Evolutionary conservation across 2,329 filamentous ascomycete species (phyloP), one percentile per base, ranked within the genome.

Genomic region (Lasiodiplodia sp.): DNA sequence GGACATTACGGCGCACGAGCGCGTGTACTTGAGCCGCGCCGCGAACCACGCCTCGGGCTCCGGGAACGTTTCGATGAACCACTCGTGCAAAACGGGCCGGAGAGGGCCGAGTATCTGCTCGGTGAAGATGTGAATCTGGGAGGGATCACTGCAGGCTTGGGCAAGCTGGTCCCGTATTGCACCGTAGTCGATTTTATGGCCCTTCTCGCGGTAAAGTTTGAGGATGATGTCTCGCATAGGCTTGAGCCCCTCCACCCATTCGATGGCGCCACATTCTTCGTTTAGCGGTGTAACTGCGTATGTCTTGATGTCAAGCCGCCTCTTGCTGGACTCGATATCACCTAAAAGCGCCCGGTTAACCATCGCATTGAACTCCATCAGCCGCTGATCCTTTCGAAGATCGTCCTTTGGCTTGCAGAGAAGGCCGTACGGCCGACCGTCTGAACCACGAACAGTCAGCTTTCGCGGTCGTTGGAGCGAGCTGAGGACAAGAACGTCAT

Each of bases 291-390:
- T 97, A 14, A 99, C 96, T 7, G 93, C 94, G 75, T 99, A 99
- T 0, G 96, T 99, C 76, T 94, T 94, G 80, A 99, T 97, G 78
- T 97, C 97, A 67, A 99, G 86, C 72, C 96, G 92, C 18, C 96
- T 89, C 78, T 93, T 92, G 79, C 92, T 96, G 18, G 94, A 92
- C 77, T 97, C 94, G 2, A 94, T 90, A 75, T 98, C 94, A 70
- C 92, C 90, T 77, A 97, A 97, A 68, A 99, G 82, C 2, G 95
- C 93, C 69, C 96, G 88, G 78, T 99, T 99, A 83, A 99, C 98
- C 88, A 98, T 96, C 56, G 91, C 90, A 78, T 98, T 99, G 84
- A 99, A 99, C 77, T 99, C 96, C 94, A 99, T 99, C 23, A 99
- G 89, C 64, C 96, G 93, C 79, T 98, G 95, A 75, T 99, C 96